A percentile compares a stretch with the other conserved stretches of the same genome.
These are phyloP conservation scores for Bolboschoenoplectus hybrid DNA, from an alignment of 202 grass and related monocot species.

Conservation along the genomic window DNA sequence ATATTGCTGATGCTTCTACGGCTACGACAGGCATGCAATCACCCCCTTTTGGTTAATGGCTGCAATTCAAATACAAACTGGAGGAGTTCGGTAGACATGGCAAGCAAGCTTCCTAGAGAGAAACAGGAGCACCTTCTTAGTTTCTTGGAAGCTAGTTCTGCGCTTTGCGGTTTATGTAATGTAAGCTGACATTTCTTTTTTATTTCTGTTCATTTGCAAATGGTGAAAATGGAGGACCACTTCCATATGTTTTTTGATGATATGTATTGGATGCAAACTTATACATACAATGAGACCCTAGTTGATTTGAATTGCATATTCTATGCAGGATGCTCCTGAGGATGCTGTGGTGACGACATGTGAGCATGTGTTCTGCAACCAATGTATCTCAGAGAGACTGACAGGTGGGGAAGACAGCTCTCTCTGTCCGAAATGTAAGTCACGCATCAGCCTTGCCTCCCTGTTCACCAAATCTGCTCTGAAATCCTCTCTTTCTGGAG, in stretches of 20 bases:
- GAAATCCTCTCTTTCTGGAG: constrained; percentile 60
- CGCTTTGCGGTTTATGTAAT: constrained; percentile 86
- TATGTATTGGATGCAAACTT: background rate
- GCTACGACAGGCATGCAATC: constrained; percentile 93
- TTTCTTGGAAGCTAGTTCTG: constrained; percentile 81
- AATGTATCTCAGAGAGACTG: constrained; percentile 88
- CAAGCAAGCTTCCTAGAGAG: constrained; percentile 71
- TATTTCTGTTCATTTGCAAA: constrained; percentile 3
- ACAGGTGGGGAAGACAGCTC: constrained; percentile 82
- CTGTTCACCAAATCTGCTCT: constrained; percentile 83
- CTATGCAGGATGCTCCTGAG: constrained; percentile 84
- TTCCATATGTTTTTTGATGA: background rate
- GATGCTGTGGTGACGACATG: constrained; percentile 91
- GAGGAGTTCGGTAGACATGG: constrained; percentile 78
- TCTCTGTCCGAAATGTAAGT: constrained; percentile 70
- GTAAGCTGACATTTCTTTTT: constrained; percentile 53
- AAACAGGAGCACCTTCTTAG: constrained; percentile 67
- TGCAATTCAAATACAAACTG: constrained; percentile 60
- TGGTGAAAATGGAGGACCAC: background rate
- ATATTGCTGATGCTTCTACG: constrained; percentile 97
- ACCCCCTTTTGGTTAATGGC: constrained; percentile 84
- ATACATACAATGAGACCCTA: background rate
- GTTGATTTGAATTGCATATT: constrained; percentile 34
- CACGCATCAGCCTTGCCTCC: constrained; percentile 61
- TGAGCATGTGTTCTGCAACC: constrained; percentile 94